phyloP scores from a whole-genome alignment of 1,284 basidiomycete genomes.

The Ceratobasidium sp. region DNA sequence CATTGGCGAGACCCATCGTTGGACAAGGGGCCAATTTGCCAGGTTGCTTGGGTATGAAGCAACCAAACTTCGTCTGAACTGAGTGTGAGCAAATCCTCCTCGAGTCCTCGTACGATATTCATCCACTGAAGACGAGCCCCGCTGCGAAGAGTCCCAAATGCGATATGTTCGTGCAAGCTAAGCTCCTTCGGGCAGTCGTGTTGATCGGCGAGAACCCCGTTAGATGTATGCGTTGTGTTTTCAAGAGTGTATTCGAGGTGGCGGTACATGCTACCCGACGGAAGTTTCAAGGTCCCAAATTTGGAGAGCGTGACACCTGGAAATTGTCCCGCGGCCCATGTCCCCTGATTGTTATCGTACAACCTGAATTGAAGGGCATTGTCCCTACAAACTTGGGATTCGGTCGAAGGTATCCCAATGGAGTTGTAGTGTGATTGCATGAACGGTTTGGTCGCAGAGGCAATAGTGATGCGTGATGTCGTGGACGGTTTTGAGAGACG shows the following conservation, averaged over 20 bases:
- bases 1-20: conserved; percentile 35
- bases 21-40: conserved; percentile 53
- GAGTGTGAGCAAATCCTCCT: conserved; percentile 32
- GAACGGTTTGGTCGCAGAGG: conserved; percentile 39
- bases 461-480: conserved; percentile 21
- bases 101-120: conserved; percentile 42
- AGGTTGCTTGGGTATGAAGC: conserved; percentile 43
- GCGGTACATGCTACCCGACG: conserved; percentile 13
- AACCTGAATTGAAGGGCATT: conserved; percentile 22
- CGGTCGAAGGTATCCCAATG: conserved; percentile 11
- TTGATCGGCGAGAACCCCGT: conserved; percentile 39
- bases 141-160: conserved; percentile 40
- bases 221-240: conserved; percentile 24
- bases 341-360: conserved; percentile 1
- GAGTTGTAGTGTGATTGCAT: conserved; percentile 16
- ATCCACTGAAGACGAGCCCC: conserved; percentile 42
- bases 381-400: conserved; percentile 16
- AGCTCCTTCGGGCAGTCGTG: conserved; percentile 23
- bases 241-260: conserved; percentile 21
- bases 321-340: conserved; percentile 5
- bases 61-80: conserved; percentile 29
- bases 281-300: conserved; percentile 26
- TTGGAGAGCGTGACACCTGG: neutral
- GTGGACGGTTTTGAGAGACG: neutral
- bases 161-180: conserved; percentile 42